Evolutionary conservation across 1,139 yeast genomes (phyloP).

Genomic region (Debaryomycetaceae sp.): DNA sequence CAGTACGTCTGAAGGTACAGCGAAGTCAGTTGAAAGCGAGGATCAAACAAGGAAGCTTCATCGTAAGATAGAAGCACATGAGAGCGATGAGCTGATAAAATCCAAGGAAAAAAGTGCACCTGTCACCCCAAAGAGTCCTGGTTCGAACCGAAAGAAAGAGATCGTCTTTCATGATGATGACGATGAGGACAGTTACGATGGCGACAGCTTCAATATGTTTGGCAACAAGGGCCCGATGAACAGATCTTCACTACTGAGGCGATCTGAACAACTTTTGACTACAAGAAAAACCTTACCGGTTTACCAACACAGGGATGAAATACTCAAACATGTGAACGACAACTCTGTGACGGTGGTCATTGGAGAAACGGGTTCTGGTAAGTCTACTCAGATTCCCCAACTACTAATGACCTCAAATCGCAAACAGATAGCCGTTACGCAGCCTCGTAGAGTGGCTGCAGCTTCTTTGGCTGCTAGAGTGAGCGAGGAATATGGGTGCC

Average conservation of each 20-base stretch:
- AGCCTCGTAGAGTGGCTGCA: constrained; percentile 97
- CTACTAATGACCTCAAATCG: constrained; percentile 56
- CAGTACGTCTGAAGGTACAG: constrained; percentile 1
- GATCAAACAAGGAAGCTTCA: not conserved
- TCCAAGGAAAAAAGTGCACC: too few species aligned
- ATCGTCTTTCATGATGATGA: constrained; percentile 9
- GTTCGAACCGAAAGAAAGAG: not conserved
- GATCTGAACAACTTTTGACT: constrained; percentile 46
- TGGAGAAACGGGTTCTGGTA: constrained; percentile 98
- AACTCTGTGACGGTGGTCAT: constrained; percentile 76
- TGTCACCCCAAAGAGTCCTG: not conserved
- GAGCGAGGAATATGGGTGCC: constrained; percentile 79
- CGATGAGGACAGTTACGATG: constrained; percentile 30
- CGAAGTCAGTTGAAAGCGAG: not conserved
- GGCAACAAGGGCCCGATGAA: constrained; percentile 7
- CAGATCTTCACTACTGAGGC: constrained; percentile 25
- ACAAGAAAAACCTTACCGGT: constrained; percentile 68
- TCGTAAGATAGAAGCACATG: not conserved
- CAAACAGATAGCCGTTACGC: constrained; percentile 82
- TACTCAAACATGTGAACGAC: constrained; percentile 50
- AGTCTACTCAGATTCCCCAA: constrained; percentile 96
- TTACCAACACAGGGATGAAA: constrained; percentile 63
- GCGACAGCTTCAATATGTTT: constrained; percentile 9
- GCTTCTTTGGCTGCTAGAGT: constrained; percentile 91
- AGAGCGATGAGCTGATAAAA: constrained; percentile 1